A percentile compares a stretch with the other conserved stretches of the same genome.
phyloP scores from a whole-genome alignment of 306 rosid genomes.

The Cucurbita ficifolia region DNA sequence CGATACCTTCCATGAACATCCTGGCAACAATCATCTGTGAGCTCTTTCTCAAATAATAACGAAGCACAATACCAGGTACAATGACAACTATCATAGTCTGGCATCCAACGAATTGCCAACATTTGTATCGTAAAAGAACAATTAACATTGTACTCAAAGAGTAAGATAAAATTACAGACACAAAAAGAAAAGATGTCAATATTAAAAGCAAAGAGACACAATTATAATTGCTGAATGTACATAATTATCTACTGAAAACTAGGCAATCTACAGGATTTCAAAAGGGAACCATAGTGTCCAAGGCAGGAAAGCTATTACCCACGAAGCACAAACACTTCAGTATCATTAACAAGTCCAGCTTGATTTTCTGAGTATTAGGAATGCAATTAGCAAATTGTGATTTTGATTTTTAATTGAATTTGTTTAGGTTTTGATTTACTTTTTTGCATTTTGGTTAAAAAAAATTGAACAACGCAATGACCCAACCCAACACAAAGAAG shows the following conservation, averaged over 20 bases:
- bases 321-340: not conserved
- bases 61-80: not conserved
- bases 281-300: not conserved
- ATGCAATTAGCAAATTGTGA: no score
- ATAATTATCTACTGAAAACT: not conserved
- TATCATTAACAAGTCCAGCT: not conserved
- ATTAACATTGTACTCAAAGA: not conserved
- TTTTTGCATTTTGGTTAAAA: no score
- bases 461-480: no score
- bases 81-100: not conserved
- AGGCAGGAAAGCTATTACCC: not conserved
- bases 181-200: not conserved
- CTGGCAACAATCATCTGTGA: constrained; percentile 27
- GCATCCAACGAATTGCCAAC: not conserved
- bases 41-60: not conserved
- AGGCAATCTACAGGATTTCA: not conserved
- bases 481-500: no score
- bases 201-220: not conserved
- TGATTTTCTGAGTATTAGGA: no score
- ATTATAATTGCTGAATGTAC: not conserved
- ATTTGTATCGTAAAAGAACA: not conserved
- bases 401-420: no score
- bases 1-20: constrained; percentile 90
- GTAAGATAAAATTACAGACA: not conserved
- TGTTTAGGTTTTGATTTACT: no score